Evolutionary conservation across 2,329 filamentous ascomycete species (phyloP).

Genomic region (Rhexocercosporidium sp.): DNA sequence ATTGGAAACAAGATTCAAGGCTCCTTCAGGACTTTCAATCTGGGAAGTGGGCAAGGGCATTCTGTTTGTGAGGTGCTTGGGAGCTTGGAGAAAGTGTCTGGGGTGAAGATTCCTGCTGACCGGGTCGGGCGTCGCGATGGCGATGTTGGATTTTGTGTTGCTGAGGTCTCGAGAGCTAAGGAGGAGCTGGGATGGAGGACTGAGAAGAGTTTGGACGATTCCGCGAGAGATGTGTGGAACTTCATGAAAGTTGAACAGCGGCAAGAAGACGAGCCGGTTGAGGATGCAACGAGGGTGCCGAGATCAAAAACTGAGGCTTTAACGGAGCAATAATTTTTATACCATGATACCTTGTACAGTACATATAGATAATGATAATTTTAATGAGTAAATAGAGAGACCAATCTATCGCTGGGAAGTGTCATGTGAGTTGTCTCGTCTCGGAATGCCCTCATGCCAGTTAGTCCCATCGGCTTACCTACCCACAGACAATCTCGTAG

Average conservation of each 20-base stretch:
- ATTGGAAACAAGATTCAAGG: conserved; percentile 42
- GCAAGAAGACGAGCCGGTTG: background rate
- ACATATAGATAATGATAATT: conserved; percentile 3
- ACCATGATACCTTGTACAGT: background rate
- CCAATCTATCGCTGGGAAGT: too few species aligned
- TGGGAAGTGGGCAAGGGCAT: conserved; percentile 51
- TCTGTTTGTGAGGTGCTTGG: conserved; percentile 49
- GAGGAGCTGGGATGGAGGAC: conserved; percentile 49
- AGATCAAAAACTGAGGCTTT: background rate
- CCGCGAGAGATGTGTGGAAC: conserved; percentile 8
- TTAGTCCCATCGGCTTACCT: too few species aligned
- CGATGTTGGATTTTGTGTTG: conserved; percentile 50
- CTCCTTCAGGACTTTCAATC: conserved; percentile 50
- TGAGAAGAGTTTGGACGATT: conserved; percentile 21
- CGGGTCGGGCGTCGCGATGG: conserved; percentile 45
- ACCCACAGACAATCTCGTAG: too few species aligned
- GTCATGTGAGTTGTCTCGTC: too few species aligned
- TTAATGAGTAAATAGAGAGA: background rate
- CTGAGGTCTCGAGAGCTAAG: conserved; percentile 45
- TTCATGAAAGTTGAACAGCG: background rate
- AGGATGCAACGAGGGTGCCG: too few species aligned
- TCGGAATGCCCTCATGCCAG: too few species aligned
- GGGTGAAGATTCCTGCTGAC: conserved; percentile 43
- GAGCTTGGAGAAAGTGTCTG: conserved; percentile 45
- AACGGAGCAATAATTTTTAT: background rate